Evolutionary conservation across 352 stramenopile genomes (phyloP), one percentile per base, ranked within the genome.

Genomic region (Pythium oligandrum): DNA sequence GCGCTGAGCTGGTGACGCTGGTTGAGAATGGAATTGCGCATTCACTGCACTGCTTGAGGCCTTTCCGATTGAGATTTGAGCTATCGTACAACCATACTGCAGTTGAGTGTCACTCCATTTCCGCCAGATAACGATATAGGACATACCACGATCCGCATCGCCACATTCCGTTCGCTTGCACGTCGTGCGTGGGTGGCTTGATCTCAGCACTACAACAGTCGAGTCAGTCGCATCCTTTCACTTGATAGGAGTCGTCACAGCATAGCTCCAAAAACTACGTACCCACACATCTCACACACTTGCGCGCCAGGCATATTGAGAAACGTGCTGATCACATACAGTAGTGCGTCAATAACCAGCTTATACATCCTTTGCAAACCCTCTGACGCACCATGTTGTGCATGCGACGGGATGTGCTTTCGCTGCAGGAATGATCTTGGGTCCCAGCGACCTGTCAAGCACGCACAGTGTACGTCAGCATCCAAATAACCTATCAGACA

Each of bases 231-330:
- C 17, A 26, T 26, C 17, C 17, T 26, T 26, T 26, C 17, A 26
- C 0, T 26, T 26, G 17, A 26, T 26, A 26, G 17, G 17, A 26
- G 17, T 26, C 17, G 17, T 26, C 17, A 26, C 17, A 26, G 17
- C 17, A 26, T 26, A 26, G 17, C 17, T 26, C 17, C 17, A 26
- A 7, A n/a, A 32, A 3, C 8, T 39, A 70, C 72, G 37, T 66
- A 90, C 78, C 75, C 80, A 51, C 83, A 93, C 73, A 93, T 86
- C 44, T 62, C 78, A 52, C 83, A 93, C 32, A 54, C 61, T 0
- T 63, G 75, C 40, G 73, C 69, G 36, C 83, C 70, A 8, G 68
- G 54, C 2, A 63, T 57, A 44, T 91, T 93, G 44, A 93, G 64
- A 45, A 83, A 91, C 39, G 78, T 90, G 53, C 82, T 90, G 51